Evolutionary conservation across 202 grass and related monocot genomes (phyloP), one percentile per base, ranked within the genome.

Genomic region (Carex sylvatica): DNA sequence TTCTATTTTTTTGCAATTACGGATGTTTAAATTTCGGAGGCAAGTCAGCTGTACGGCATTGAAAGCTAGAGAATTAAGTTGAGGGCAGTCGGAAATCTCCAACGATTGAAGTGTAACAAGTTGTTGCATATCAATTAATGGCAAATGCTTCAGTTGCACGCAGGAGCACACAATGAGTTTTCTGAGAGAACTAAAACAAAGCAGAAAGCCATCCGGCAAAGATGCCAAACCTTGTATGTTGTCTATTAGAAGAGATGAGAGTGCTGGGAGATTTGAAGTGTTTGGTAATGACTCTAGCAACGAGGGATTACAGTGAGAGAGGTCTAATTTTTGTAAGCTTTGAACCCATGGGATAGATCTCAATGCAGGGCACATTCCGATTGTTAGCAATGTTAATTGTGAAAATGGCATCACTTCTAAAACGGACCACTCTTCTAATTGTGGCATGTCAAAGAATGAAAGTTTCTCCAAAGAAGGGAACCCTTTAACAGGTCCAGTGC

Each of bases 381-480:
- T 75, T n/a, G 78, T 75, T 52, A 86, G 26, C 54, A 31, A 42
- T 2, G 16, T 63, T 54, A 86, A 68, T 51, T 49, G 11, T 54
- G 85, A 36, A 59, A 86, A 86, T 9, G 71, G n/a, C 2, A 38
- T 19, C 14, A 9, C 79, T 66, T 82, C 78, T 0, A 56, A 6
- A 35, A 26, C 3, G 9, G 26, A 38, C 85, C 85, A 86, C 70
- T 67, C 66, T 16, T 44, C 35, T 26, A 87, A 65, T 7, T 82
- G 58, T 23, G 56, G 36, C 85, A 87, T 83, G 31, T 82, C 47
- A 42, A 22, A 72, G 9, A 87, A 75, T 18, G 22, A 4, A 3
- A 87, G 60, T 30, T 83, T 70, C 62, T 77, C 40, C 55, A 87
- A 62, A 16, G 40, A 74, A 22, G 85, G 85, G 16, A 83, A 87